Conservation (phyloP, 345 rosid genomes). For the Capsella bursapastoris region DNA sequence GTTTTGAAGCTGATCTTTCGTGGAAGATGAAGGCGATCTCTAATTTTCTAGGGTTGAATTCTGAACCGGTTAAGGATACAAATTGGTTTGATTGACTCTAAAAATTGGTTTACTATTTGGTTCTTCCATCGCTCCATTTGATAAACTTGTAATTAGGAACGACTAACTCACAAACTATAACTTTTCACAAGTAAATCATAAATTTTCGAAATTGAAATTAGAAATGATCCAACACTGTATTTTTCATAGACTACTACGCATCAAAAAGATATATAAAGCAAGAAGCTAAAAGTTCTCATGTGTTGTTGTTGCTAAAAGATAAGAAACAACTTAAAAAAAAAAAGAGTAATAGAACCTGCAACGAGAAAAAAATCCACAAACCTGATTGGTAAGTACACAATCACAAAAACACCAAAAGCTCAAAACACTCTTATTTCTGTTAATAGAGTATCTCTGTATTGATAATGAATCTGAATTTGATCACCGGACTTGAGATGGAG, state of each 20-base stretch:
- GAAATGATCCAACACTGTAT: not conserved
- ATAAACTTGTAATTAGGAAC: too few relatives aligned
- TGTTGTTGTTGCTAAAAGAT: slow-evolving; percentile 13
- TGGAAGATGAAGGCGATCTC: too few relatives aligned
- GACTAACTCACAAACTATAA: not conserved
- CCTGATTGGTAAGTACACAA: slow-evolving; percentile 12
- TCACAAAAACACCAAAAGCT: slow-evolving; percentile 7
- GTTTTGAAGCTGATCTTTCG: too few relatives aligned
- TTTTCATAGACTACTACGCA: not conserved
- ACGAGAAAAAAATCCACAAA: slow-evolving; percentile 11
- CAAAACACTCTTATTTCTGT: not conserved
- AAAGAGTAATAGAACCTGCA: slow-evolving; percentile 2
- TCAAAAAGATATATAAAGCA: not conserved
- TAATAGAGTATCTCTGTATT: not conserved
- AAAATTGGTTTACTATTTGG: too few relatives aligned
- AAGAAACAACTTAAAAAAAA: not conserved
- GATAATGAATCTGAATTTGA: slow-evolving; percentile 18
- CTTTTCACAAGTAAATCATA: not conserved
- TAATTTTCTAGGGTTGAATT: too few relatives aligned
- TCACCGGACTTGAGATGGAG: slow-evolving; percentile 83
- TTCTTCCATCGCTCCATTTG: too few relatives aligned
- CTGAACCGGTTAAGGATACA: too few relatives aligned
- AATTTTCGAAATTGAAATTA: not conserved
- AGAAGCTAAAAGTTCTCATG: slow-evolving; percentile 10
- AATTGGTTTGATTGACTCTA: too few relatives aligned